Evolutionary conservation across 164 flowering plant species (phyloP), one percentile per base, ranked within the genome.

Genomic region (Berberis thunbergii): DNA sequence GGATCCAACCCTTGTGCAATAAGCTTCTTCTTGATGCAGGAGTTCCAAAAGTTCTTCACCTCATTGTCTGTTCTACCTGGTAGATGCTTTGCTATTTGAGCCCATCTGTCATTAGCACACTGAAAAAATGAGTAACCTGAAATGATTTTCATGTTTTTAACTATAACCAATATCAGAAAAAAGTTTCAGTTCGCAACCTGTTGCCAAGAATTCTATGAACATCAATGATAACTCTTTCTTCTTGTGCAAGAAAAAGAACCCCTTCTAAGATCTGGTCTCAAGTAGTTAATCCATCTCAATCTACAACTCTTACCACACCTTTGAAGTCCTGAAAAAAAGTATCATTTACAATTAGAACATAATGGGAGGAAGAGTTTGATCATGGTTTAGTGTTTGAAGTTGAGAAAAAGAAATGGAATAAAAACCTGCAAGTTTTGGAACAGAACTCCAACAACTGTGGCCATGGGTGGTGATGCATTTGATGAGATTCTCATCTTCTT

Each of bases 381-480:
- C 40, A 6, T 11, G 26, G 46, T 43, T 45, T 49, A 42, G 11
- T 48, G 7, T 55, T 13, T 7, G 9, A 67, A 40, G 43, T 43
- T 0, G 41, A 6, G 39, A 5, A 12, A 41, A 13, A 4, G 55
- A 54, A 7, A 42, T 2, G 43, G 64, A 43, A 58, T 7, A 11
- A 26, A 3, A 7, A 85, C 97, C 97, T 66, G 97, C 93, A 62
- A 74, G 88, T 71, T 73, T 81, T 3, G 97, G 93, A 60, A 88
- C 91, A 7, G 91, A 81, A 69, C 92, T 90, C 95, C 97, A 91
- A 70, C 86, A 91, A 13, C 88, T 91, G 79, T 85, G 96, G 63
- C 91, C 97, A 73, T 81, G 73, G 60, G 87, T 84, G 38, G 89
- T 55, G 60, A 91, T 80, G 82, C 84, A 80, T 78, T 80, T 86